A percentile compares a stretch with the other conserved stretches of the same genome.
These are phyloP conservation scores for Ilex paraguariensis DNA, from an alignment of 305 asterid species.

Conservation along the genomic window DNA sequence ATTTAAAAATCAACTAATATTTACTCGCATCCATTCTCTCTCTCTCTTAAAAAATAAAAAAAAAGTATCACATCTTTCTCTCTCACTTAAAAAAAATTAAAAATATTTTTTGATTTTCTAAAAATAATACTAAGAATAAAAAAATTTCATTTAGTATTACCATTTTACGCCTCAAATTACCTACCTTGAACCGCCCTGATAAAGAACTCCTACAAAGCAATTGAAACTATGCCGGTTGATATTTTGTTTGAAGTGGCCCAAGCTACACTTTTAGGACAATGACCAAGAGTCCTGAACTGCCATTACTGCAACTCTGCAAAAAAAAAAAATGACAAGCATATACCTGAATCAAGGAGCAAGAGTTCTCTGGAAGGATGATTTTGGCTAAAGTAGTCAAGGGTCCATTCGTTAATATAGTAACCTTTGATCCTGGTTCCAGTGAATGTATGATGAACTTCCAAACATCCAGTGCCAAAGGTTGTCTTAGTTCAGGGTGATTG, in stretches of 20 bases:
- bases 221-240: neutral
- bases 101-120: too few relatives aligned
- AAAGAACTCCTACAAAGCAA: neutral
- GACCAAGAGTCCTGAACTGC: neutral
- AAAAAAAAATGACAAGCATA: neutral
- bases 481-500: neutral
- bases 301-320: neutral
- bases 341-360: neutral
- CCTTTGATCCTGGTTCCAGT: neutral
- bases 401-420: neutral
- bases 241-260: neutral
- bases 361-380: neutral
- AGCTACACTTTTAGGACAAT: neutral
- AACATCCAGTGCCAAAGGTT: neutral
- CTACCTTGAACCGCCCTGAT: too few relatives aligned
- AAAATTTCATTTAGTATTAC: too few relatives aligned
- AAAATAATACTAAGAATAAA: too few relatives aligned
- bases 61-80: too few relatives aligned
- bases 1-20: too few relatives aligned
- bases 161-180: too few relatives aligned
- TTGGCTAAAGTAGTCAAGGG: neutral
- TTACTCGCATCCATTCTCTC: too few relatives aligned
- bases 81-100: too few relatives aligned
- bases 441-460: neutral
- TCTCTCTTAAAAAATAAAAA: too few relatives aligned